phyloP scores from a whole-genome alignment of 371 early-diverging fungal genomes.

The Chytridium lagenaria region DNA sequence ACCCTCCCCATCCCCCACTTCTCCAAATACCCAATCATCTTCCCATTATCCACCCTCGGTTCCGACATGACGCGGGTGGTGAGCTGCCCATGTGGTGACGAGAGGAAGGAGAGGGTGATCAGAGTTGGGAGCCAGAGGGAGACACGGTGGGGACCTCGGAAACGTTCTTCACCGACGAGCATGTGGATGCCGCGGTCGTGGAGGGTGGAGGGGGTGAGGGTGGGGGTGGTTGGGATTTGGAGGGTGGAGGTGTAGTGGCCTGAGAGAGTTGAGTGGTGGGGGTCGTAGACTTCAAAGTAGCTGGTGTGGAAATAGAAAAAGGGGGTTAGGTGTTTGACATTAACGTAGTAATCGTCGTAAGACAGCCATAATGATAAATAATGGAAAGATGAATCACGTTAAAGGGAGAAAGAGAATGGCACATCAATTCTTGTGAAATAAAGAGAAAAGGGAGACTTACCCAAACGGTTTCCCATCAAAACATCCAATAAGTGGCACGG shows the following conservation, averaged over 20 bases:
- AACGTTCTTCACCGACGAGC: slow-evolving; percentile 33
- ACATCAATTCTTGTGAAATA: too few relatives aligned
- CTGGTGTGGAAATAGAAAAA: too few relatives aligned
- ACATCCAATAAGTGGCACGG: slow-evolving; percentile 29
- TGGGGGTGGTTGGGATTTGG: neutral
- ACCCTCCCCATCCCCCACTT: neutral
- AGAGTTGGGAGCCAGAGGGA: slow-evolving; percentile 34
- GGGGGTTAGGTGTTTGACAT: too few relatives aligned
- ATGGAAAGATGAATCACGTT: too few relatives aligned
- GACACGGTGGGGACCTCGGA: slow-evolving; percentile 28
- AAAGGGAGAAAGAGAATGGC: too few relatives aligned
- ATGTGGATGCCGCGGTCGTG: slow-evolving; percentile 36
- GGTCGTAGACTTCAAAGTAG: slow-evolving; percentile 41
- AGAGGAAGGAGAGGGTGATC: slow-evolving; percentile 9
- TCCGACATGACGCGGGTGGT: slow-evolving; percentile 31
- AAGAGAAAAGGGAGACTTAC: too few relatives aligned
- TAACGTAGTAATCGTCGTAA: too few relatives aligned
- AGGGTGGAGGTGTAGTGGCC: slow-evolving; percentile 13
- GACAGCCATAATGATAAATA: too few relatives aligned
- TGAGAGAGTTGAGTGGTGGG: slow-evolving; percentile 18
- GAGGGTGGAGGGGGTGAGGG: neutral
- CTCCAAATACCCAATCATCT: slow-evolving; percentile 26
- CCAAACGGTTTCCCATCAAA: slow-evolving; percentile 36
- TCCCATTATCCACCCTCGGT: slow-evolving; percentile 31
- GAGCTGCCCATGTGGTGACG: neutral